phyloP scores from a whole-genome alignment of 495 filamentous ascomycete species.

The Tuber aestivum region DNA sequence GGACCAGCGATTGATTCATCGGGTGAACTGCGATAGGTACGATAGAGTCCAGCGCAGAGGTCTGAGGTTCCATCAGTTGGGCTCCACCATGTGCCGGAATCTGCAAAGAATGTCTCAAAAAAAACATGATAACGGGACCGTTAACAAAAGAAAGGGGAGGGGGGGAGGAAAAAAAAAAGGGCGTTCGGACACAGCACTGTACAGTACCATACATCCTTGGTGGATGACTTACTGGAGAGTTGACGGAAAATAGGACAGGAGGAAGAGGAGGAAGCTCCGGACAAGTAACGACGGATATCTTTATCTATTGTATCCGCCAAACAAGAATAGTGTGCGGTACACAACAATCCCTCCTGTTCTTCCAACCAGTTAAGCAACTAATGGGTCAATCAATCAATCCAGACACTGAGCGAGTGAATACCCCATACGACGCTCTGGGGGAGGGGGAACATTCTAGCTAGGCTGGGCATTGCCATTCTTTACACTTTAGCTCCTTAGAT shows the following conservation, averaged over 20 bases:
- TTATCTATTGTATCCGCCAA: neutral
- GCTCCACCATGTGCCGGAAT: neutral
- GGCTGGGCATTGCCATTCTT: neutral
- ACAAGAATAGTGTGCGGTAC: neutral
- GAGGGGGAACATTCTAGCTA: neutral
- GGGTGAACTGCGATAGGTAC: neutral
- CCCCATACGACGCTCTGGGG: neutral
- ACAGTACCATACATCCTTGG: neutral
- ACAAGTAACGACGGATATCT: neutral
- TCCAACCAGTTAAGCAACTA: neutral
- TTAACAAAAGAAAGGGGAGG: neutral
- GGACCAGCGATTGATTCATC: neutral
- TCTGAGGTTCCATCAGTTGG: neutral
- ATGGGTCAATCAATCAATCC: neutral
- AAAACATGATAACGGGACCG: neutral
- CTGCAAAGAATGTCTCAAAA: neutral
- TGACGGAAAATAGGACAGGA: neutral
- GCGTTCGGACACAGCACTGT: neutral
- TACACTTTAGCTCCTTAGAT: neutral
- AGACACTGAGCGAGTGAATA: neutral
- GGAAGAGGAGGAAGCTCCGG: neutral
- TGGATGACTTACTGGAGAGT: neutral
- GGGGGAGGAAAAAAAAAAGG: neutral
- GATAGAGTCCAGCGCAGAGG: neutral
- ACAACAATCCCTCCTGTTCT: neutral